Evolutionary conservation across 2,329 filamentous ascomycete genomes (phyloP), one percentile per base, ranked within the genome.

Genomic region (Leptographium wingfieldii): DNA sequence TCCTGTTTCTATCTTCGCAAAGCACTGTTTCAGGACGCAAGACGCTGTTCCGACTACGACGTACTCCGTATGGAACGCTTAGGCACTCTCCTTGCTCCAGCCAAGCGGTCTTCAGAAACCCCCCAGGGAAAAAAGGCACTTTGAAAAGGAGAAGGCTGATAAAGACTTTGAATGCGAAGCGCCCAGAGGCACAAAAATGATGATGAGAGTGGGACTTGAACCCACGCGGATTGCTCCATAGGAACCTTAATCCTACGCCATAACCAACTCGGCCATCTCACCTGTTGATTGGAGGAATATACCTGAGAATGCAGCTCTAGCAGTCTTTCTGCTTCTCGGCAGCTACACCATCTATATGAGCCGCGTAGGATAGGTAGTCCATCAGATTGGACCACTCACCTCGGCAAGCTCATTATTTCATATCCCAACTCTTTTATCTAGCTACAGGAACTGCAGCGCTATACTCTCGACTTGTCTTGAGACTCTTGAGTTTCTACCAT

Each of bases 201-300:
- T 59, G 51, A 72, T 66, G 65, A 70, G 67, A 70, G 70, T 73
- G 70, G 69, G 70, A 73, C 67, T 72, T 68, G 70, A 73, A 72
- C 71, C 70, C 70, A 73, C 70, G 70, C 68, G 70, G 70, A 65
- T 65, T 66, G 62, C 65, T 66, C 64, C 64, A 66, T 63, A 66
- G 63, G 60, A 64, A 71, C 65, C 64, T 66, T 66, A 66, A 66
- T 66, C 65, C 64, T 66, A 64, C 65, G 65, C 65, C 65, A 66
- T 66, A 66, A 66, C 65, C 65, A 66, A 66, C 65, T 66, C 65
- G 65, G 65, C 65, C 65, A 66, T 66, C 65, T 66, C 59, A 61
- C 59, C 59, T 54, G 33, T 31, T 54, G 31, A 22, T 52, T 56
- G 35, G 33, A 14, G 14, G 2, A 29, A 19, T 14, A 31, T 1